Base-by-base conservation (phyloP, 306 rosid genomes). In the Cicer bijugum region DNA sequence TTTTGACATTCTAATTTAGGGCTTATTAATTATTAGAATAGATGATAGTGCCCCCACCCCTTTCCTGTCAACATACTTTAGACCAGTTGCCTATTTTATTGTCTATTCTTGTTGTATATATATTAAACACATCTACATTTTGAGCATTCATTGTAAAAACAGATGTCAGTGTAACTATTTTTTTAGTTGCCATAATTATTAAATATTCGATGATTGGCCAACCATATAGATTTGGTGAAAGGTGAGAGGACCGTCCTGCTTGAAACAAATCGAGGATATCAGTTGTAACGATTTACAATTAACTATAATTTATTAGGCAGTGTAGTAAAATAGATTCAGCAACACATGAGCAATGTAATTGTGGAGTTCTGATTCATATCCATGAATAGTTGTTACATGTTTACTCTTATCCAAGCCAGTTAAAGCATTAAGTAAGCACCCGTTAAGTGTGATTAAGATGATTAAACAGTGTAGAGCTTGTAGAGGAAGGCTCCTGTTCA, bases 71-170 rank as follows among this genome's bases (percentile, higher is more conserved):
- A 37, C 35, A 74, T 55, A 20, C 56, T 59, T 56, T 56, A 23
- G 69, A 75, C 71, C 71, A 65, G 0, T 50, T 46, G 67, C 48
- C 8, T 4, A 33, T 62, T 9, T 9, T 7, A 35, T 23, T 46
- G 47, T 43, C 37, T 37, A 70, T 70, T 81, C 51, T 47, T 65
- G 50, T 45, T 83, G 82, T 84, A 55, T 59, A 71, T 76, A 72
- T 59, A 58, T 28, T 60, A 37, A 52, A 72, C 70, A 52, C 63
- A 42, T n/a, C 2, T 7, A 14, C 39, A 48, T 67, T 44, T 66
- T 23, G 62, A 64, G 33, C 23, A 28, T 71, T 63, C 40, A 57
- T 50, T 75, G 82, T 71, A 71, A 65, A 75, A 74, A 16, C 62
- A 75, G 58, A 63, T 43, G 39, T 20, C 15, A 16, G 15, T 56